Evolutionary conservation across 768 basidiomycete genomes (phyloP), one percentile per base, ranked within the genome.

Genomic region (Kwoniella mangroviensis): DNA sequence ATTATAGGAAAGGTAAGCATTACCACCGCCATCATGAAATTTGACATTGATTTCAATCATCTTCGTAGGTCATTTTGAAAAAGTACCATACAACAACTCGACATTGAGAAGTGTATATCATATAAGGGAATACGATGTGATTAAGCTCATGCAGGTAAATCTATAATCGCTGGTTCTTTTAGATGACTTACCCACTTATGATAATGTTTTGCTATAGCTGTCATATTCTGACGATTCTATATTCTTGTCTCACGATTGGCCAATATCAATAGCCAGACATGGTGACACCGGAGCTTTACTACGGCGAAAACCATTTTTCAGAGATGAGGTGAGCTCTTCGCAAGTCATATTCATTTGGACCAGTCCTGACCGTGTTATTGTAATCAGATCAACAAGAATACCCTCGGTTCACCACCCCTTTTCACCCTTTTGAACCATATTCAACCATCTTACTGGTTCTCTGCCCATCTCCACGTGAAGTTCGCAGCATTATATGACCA

Each of bases 221-320:
- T 68, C 76, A 7, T 68, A 60, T 9, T 28, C 24, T 53, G 60
- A 66, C 1, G 54, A 74, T 57, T 62, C 89, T 34, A 87, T 98
- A 28, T 92, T 98, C 85, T 86, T 98, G 43, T 98, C 95, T 2
- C 96, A 99, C 80, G 97, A 98, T 83, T 99, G 96, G 97, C 97
- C 97, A 0, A 87, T 88, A 52, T 86, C 86, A 1, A 94, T 99
- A 64, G 93, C 91, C 69, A 88, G 89, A 10, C 86, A 94, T 72
- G 94, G 95, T 19, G 87, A 98, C 76, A 82, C 90, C 7, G 75
- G 78, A 6, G 85, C 77, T 10, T 85, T 99, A 0, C 84, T 98
- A 15, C 85, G 88, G 2, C 87, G 88, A 53, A 98, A 95, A 80
- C 88, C 89, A 0, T 91, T 90, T 84, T 90, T 98, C 79, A 85